Evolutionary conservation across 2,329 filamentous ascomycete genomes (phyloP).

Genomic region (Parafenestella ontariensis): DNA sequence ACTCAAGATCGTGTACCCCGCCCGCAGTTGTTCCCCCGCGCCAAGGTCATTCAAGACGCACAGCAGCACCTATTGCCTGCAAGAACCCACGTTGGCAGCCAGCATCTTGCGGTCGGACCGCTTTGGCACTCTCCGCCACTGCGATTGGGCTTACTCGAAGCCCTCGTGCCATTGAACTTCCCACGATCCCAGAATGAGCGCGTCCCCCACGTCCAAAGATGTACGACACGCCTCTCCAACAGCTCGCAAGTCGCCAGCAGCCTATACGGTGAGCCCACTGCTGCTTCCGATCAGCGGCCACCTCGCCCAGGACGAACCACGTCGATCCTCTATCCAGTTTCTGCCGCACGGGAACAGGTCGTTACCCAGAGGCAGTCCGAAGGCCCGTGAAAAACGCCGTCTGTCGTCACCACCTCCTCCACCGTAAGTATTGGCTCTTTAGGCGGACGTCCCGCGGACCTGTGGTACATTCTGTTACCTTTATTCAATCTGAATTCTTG

Average conservation of each 20-base stretch:
- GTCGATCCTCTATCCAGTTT: slow-evolving; percentile 51
- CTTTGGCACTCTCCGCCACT: slow-evolving; percentile 24
- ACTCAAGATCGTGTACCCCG: slow-evolving; percentile 11
- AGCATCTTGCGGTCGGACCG: slow-evolving; percentile 21
- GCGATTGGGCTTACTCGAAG: slow-evolving; percentile 25
- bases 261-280: slow-evolving; percentile 32
- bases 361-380: slow-evolving; percentile 43
- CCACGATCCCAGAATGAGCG: slow-evolving; percentile 40
- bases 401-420: slow-evolving; percentile 52
- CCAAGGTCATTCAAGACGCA: slow-evolving; percentile 34
- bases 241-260: slow-evolving; percentile 24
- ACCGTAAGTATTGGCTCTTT: slow-evolving; percentile 44
- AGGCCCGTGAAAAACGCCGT: slow-evolving; percentile 42
- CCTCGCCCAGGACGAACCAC: slow-evolving; percentile 34
- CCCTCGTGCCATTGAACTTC: slow-evolving; percentile 24
- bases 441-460: slow-evolving; percentile 1
- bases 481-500: slow-evolving; percentile 5
- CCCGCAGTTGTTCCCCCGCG: slow-evolving; percentile 34
- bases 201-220: slow-evolving; percentile 40
- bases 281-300: slow-evolving; percentile 28
- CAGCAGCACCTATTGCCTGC: slow-evolving; percentile 33
- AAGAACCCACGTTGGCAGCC: slow-evolving; percentile 35
- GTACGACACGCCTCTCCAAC: slow-evolving; percentile 38
- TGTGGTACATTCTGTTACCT: slow-evolving; percentile 4
- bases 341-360: slow-evolving; percentile 40